Evolutionary conservation across 2,329 filamentous ascomycete species (phyloP).

Genomic region (Beauveria caledonica): DNA sequence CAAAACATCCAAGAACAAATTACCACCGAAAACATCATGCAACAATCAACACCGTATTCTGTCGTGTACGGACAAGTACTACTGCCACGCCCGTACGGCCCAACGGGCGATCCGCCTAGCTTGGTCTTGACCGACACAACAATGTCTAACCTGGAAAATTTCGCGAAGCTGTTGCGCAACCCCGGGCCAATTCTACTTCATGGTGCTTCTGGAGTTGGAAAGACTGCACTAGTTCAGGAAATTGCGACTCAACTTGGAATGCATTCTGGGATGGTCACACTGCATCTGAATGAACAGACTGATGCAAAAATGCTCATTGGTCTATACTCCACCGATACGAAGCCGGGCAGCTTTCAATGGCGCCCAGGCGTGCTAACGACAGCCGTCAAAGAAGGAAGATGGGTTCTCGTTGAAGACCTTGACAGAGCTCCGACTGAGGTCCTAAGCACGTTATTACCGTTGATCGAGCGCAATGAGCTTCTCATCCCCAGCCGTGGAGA

Average conservation of each 20-base stretch:
- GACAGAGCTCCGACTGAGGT: slow-evolving; percentile 93
- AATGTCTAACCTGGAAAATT: slow-evolving; percentile 56
- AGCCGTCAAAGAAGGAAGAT: slow-evolving; percentile 86
- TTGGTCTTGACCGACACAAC: slow-evolving; percentile 69
- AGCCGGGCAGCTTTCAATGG: slow-evolving; percentile 87
- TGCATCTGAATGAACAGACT: slow-evolving; percentile 96
- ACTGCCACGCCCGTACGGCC: slow-evolving; percentile 53
- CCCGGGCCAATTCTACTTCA: slow-evolving; percentile 69
- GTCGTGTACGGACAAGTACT: slow-evolving; percentile 58
- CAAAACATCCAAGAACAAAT: slow-evolving; percentile 11
- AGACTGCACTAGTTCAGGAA: slow-evolving; percentile 79
- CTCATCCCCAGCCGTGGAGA: slow-evolving; percentile 85
- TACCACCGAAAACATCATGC: slow-evolving; percentile 15
- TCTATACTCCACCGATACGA: slow-evolving; percentile 82
- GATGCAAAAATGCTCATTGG: slow-evolving; percentile 95
- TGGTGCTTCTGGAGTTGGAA: slow-evolving; percentile 79
- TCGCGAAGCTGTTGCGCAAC: slow-evolving; percentile 60
- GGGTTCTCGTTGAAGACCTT: slow-evolving; percentile 95
- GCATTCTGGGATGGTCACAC: slow-evolving; percentile 75
- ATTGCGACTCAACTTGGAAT: slow-evolving; percentile 73
- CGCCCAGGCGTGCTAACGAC: slow-evolving; percentile 86
- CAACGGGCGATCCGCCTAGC: slow-evolving; percentile 35
- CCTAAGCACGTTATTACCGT: slow-evolving; percentile 81
- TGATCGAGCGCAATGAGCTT: slow-evolving; percentile 88
- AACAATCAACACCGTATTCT: slow-evolving; percentile 50